Evolutionary conservation across 768 basidiomycete genomes (phyloP).

Genomic region (Trametes coccinea): DNA sequence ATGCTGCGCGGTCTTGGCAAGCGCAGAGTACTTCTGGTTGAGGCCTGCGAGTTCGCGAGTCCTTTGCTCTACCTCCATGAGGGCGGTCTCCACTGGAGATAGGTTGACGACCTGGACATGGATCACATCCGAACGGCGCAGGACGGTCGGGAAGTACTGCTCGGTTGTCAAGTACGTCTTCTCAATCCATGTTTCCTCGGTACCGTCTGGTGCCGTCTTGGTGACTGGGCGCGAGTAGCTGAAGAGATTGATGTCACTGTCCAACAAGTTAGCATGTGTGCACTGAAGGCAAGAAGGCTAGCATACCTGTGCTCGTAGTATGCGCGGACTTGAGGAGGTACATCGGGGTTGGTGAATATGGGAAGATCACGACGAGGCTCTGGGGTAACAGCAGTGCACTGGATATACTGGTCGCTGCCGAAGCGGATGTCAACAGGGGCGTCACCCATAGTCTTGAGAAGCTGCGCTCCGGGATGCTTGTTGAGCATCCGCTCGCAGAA

Average conservation of each 20-base stretch:
- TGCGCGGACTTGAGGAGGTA: conserved; percentile 71
- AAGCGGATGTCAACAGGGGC: conserved; percentile 80
- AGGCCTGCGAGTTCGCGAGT: conserved; percentile 74
- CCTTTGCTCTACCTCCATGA: conserved; percentile 78
- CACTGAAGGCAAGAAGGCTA: background rate
- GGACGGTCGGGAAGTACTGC: conserved; percentile 87
- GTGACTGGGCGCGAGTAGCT: conserved; percentile 70
- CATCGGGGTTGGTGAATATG: conserved; percentile 85
- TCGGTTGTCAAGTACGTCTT: conserved; percentile 88
- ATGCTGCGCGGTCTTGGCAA: conserved; percentile 72
- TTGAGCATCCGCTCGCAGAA: conserved; percentile 91
- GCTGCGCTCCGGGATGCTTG: conserved; percentile 83
- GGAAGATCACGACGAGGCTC: conserved; percentile 78
- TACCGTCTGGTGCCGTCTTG: conserved; percentile 62
- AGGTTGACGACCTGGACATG: conserved; percentile 71
- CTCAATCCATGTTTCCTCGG: conserved; percentile 82
- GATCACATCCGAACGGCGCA: conserved; percentile 85
- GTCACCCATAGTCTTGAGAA: conserved; percentile 72
- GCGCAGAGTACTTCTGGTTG: conserved; percentile 69
- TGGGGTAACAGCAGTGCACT: conserved; percentile 82
- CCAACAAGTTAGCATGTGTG: background rate
- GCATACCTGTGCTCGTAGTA: conserved; percentile 86
- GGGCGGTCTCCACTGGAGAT: conserved; percentile 81
- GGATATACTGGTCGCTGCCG: conserved; percentile 82
- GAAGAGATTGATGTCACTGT: conserved; percentile 81